Evolutionary conservation across 2,329 filamentous ascomycete species (phyloP).

Genomic region (Pyrenochaeta sp.): DNA sequence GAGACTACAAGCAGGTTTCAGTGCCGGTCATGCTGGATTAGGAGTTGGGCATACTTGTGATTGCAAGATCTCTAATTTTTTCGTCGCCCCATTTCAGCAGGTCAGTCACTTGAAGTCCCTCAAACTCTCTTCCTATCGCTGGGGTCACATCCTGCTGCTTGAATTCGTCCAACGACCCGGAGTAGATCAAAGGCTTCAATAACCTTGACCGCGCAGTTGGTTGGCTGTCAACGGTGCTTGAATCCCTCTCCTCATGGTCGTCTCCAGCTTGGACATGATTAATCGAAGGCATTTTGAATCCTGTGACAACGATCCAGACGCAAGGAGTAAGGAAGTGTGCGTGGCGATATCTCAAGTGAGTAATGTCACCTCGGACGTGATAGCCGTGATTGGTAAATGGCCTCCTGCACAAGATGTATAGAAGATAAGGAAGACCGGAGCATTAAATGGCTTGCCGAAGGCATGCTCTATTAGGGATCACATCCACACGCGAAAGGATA

Average conservation of each 20-base stretch:
- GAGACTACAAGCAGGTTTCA: conserved; percentile 61
- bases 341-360: background rate
- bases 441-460: conserved; percentile 8
- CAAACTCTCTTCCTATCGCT: conserved; percentile 61
- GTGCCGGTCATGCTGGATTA: background rate
- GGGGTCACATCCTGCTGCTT: conserved; percentile 57
- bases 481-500: conserved; percentile 2
- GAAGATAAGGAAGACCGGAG: conserved; percentile 10
- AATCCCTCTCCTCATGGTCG: conserved; percentile 7
- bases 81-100: conserved; percentile 47
- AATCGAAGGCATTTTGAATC: conserved; percentile 31
- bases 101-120: conserved; percentile 42
- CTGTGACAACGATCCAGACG: background rate
- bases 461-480: background rate
- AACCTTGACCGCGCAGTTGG: conserved; percentile 31
- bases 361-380: background rate
- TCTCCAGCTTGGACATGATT: conserved; percentile 21
- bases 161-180: conserved; percentile 33
- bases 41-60: conserved; percentile 62
- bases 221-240: conserved; percentile 29
- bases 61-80: conserved; percentile 54
- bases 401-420: background rate
- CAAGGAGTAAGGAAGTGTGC: background rate
- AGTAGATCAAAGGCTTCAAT: conserved; percentile 30
- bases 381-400: background rate